Base-by-base conservation (phyloP, 176 grass and related monocot genomes). In the Paspalum notatum region DNA sequence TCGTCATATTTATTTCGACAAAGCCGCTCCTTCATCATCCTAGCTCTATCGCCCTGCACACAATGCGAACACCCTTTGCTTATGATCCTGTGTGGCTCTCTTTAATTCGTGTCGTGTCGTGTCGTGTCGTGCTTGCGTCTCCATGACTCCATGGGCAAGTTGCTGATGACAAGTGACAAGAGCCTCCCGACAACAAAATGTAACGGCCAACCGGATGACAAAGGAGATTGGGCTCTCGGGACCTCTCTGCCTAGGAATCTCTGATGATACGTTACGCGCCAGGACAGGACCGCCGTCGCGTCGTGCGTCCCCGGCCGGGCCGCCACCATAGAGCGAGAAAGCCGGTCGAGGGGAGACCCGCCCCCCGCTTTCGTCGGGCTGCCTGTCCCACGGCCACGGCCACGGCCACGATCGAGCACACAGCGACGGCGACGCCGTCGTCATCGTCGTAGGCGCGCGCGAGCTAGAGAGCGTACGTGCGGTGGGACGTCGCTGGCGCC, bases 351-450 rank as follows among this genome's bases (percentile, higher is more conserved):
- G 8, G 17, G n/a, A 16, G 46, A 52, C 48, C 38, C 82, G 51
- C 41, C 82, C 53, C 82, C 82, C 82, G 64, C 16, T 70, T 77
- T 51, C 56, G 82, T 3, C 73, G 82, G 82, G 74, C 68, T 5
- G 26, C 21, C 12, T 17, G 66, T 18, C 38, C 40, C 22, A 17
- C 49, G 17, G 2, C 32, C 32, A 32, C 32, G 32, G 32, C 32
- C 32, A 32, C 32, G 32, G n/a, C n/a, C n/a, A n/a, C n/a, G n/a
- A n/a, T n/a, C n/a, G n/a, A n/a, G n/a, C n/a, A n/a, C n/a, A 57
- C 54, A 60, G 42, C 75, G 59, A 50, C 46, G 76, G 17, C 50
- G 18, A 8, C 76, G 46, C 15, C 11, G 27, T n/a, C 4, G 22
- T 20, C 8, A 52, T 37, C 14, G 22, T 9, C 2, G 24, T 7